Evolutionary conservation across 495 filamentous ascomycete species (phyloP), one percentile per base, ranked within the genome.

Genomic region (Talaromyces nanjingensis): DNA sequence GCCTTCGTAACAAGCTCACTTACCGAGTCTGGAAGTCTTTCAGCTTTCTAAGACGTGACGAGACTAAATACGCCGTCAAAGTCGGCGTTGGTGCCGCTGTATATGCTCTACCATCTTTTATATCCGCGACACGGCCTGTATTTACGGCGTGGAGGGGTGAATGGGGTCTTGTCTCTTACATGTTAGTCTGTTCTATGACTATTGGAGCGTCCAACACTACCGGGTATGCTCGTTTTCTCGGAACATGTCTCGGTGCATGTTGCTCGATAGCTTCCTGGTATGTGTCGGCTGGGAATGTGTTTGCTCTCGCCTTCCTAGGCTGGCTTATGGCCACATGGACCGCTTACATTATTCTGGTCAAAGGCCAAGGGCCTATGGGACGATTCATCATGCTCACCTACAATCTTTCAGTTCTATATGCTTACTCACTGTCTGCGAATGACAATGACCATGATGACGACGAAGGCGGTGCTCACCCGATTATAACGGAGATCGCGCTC

Each of bases 131-230:
- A 14, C 81, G 91, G 62, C 90, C 92, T 0, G 79, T 88, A 53
- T 98, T 97, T 69, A 81, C 84, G 22, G 89, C 89, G 66, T 98
- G 93, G 92, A 81, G 93, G 67, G 94, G 93, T 1, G 94, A 98
- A 81, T 98, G 94, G 94, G 94, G 93, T 12, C 79, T 98, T 1
- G 72, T 98, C 42, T 97, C 93, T 0, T 98, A 96, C 77, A 98
- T 98, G 94, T 83, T 98, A 61, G 94, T 98, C 18, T 97, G 93
- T 72, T 90, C 90, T 6, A 97, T 97, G 93, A 98, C 93, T 0
- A 91, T 97, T 47, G 94, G 94, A 9, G 90, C 93, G 20, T 90
- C 91, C 14, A 98, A 98, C 68, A 96, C 92, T 20, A 96, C 93
- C 5, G 92, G 91, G 4, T 86, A 82, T 75, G 82, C 91, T 61